Base-by-base conservation (phyloP, 257 asterid species). In the Asclepias syriaca region DNA sequence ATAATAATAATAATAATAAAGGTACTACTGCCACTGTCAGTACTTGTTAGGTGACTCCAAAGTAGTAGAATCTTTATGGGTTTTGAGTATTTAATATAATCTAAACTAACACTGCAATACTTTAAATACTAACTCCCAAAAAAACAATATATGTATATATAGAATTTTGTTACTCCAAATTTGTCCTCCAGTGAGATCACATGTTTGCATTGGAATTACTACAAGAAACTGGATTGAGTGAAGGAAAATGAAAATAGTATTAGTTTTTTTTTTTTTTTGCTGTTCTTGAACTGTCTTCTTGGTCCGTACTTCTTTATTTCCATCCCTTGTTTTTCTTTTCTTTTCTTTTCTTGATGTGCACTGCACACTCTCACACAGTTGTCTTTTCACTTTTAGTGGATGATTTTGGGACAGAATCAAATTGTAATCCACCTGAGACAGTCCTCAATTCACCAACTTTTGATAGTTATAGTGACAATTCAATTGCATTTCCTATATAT, bases 141-240 rank as follows among this genome's bases (percentile, higher is more conserved):
- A 54, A 3, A n/a, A n/a, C n/a, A n/a, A n/a, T n/a, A n/a, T n/a
- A 61, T 34, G 34, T 9, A 34, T 34, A 34, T 34, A 34, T 2
- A 1, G 2, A 8, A 43, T 43, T 21, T 22, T 53, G 27, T 56
- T 56, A 14, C n/a, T 40, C 5, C 0, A 21, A 34, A 6, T 49
- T 72, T 77, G 81, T 77, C 75, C 56, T 22, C 49, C 24, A 6
- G 70, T 78, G 67, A 66, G 76, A 8, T 78, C 82, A 78, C 82
- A 74, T 73, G 82, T 74, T 64, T 73, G 75, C 50, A 72, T 63
- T 53, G 49, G 37, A 66, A 66, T 22, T 65, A 57, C 59, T 56
- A 22, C 70, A 45, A 43, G 51, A 65, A 70, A 65, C 65, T 43
- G 48, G 68, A 65, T 48, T 43, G 74, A 49, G 27, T 2, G 68